These are phyloP conservation scores for Tulasnella sp. DNA, from an alignment of 768 basidiomycete species.

Conservation along the genomic window DNA sequence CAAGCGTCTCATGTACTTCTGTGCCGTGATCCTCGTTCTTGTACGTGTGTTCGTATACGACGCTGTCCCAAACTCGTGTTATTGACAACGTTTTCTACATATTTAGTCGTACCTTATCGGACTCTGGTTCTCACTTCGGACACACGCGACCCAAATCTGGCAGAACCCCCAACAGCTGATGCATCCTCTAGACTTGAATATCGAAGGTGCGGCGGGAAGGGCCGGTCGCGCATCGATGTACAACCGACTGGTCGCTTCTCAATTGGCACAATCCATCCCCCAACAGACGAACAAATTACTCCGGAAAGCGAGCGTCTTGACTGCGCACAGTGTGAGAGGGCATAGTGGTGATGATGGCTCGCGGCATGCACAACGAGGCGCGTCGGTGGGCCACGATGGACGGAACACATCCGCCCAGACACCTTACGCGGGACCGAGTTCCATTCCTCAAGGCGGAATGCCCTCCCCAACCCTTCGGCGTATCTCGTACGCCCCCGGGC, in stretches of 20 bases:
- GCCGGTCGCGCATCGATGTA: conserved; percentile 51
- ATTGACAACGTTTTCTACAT: background rate
- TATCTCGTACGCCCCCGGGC: background rate
- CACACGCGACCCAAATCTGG: conserved; percentile 98
- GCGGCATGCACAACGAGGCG: no score
- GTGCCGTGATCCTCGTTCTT: conserved; percentile 79
- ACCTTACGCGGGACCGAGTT: background rate
- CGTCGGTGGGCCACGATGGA: no score
- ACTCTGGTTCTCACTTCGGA: conserved; percentile 96
- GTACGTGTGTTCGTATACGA: conserved; percentile 39
- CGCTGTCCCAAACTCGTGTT: background rate
- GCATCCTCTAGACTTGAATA: conserved; percentile 42
- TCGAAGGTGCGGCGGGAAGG: conserved; percentile 3
- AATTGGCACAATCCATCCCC: conserved; percentile 21
- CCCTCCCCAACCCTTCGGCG: conserved; percentile 20
- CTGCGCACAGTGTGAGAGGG: conserved; percentile 17
- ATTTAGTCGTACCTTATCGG: conserved; percentile 88
- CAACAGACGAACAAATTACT: conserved; percentile 27
- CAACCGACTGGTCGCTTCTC: conserved; percentile 42
- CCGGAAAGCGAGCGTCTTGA: conserved; percentile 39
- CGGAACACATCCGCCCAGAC: background rate
- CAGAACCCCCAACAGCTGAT: conserved; percentile 87
- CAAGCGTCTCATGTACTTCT: conserved; percentile 91
- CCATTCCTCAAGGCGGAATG: background rate
- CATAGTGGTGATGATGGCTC: background rate